phyloP scores from a whole-genome alignment of 768 basidiomycete genomes.

The Suillus tomentosus region DNA sequence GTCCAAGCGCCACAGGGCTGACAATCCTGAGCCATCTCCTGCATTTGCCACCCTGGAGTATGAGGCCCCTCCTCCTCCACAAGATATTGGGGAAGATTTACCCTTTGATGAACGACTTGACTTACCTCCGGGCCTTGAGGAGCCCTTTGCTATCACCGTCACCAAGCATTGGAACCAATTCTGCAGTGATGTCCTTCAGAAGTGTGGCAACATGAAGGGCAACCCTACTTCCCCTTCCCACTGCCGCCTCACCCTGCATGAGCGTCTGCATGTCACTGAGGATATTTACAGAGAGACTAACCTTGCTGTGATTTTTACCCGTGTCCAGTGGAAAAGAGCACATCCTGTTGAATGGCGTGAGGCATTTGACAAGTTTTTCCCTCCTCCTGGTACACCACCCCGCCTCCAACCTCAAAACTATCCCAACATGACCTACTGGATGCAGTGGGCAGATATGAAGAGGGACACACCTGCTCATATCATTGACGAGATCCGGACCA shows the following conservation, averaged over 20 bases:
- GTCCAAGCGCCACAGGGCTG: neutral
- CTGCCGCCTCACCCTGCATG: neutral
- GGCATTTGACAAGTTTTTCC: constrained; percentile 5
- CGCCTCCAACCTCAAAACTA: neutral
- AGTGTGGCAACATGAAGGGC: constrained; percentile 7
- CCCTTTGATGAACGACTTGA: neutral
- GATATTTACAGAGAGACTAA: neutral
- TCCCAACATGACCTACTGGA: neutral
- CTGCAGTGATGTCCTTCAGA: neutral
- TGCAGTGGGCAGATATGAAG: neutral
- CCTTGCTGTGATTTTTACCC: neutral
- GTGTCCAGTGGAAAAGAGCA: constrained; percentile 3
- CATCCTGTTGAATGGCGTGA: neutral
- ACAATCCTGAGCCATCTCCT: neutral
- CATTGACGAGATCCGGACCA: neutral
- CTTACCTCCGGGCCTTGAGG: neutral
- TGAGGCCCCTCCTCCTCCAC: neutral
- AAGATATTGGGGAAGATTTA: neutral
- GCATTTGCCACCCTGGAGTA: neutral
- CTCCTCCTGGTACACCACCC: neutral
- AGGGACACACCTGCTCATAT: neutral
- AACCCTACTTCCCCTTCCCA: neutral
- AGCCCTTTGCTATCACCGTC: neutral
- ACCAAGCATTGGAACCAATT: constrained; percentile 1
- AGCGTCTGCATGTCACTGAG: neutral